Evolutionary conservation across 148 eudicot genomes (phyloP).

Genomic region (Salicornia ramosissima): DNA sequence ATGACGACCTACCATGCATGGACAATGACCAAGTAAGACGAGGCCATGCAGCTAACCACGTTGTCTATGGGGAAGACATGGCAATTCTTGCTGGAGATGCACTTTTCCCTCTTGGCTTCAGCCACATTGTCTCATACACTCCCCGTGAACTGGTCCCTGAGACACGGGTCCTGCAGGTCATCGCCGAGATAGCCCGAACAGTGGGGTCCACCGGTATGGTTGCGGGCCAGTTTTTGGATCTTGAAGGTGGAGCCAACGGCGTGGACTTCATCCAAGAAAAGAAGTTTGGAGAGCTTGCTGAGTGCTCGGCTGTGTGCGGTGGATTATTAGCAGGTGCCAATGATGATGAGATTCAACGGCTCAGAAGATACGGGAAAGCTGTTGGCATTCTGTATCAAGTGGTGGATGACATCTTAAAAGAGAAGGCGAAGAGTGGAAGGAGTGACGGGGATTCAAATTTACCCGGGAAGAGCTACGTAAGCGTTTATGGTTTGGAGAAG

Average conservation of each 20-base stretch:
- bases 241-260: slow-evolving; percentile 64
- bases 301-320: slow-evolving; percentile 92
- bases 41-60: slow-evolving; percentile 86
- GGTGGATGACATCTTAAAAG: slow-evolving; percentile 62
- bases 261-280: slow-evolving; percentile 76
- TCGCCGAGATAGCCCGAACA: slow-evolving; percentile 73
- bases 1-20: slow-evolving; percentile 94
- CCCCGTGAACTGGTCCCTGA: slow-evolving; percentile 66
- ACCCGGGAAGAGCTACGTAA: slow-evolving; percentile 66
- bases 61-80: slow-evolving; percentile 73
- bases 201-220: slow-evolving; percentile 98
- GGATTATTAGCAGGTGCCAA: slow-evolving; percentile 74
- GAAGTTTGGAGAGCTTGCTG: slow-evolving; percentile 85
- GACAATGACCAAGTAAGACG: slow-evolving; percentile 81
- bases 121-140: slow-evolving; percentile 77
- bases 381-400: slow-evolving; percentile 86
- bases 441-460: slow-evolving; percentile 25
- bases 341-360: slow-evolving; percentile 65
- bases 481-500: slow-evolving; percentile 79
- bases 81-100: slow-evolving; percentile 94
- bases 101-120: slow-evolving; percentile 82
- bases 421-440: slow-evolving; percentile 30
- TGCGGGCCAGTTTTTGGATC: slow-evolving; percentile 82
- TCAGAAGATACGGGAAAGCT: slow-evolving; percentile 74
- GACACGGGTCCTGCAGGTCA: slow-evolving; percentile 54